phyloP scores from a whole-genome alignment of 257 asterid species.

The Solanum medicagineum region DNA sequence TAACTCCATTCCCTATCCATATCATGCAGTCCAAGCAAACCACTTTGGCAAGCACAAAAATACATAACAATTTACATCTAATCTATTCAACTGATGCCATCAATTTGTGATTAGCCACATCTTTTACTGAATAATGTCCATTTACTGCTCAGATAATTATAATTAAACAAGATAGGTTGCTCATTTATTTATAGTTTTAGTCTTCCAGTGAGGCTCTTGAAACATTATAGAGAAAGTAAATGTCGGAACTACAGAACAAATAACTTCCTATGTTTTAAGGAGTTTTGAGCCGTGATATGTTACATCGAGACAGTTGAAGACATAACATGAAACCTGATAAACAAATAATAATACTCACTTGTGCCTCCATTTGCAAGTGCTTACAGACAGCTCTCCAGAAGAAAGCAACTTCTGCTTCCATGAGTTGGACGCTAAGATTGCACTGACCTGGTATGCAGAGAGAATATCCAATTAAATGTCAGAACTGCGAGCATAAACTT shows the following conservation, averaged over 20 bases:
- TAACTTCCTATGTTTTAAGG: background rate
- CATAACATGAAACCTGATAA: background rate
- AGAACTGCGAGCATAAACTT: background rate
- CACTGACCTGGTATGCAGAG: constrained; percentile 29
- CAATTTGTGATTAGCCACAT: background rate
- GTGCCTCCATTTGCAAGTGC: constrained; percentile 69
- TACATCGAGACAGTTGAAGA: background rate
- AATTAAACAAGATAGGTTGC: background rate
- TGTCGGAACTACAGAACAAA: background rate
- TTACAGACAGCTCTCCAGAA: constrained; percentile 81
- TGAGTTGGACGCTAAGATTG: constrained; percentile 32
- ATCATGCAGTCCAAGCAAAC: background rate
- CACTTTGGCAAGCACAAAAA: background rate
- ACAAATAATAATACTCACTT: constrained; percentile 36
- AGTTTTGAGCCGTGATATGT: background rate
- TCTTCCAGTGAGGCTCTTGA: background rate
- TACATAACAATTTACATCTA: background rate
- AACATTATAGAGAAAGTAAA: background rate
- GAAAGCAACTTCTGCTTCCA: constrained; percentile 87
- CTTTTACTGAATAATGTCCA: background rate
- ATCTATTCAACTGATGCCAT: background rate
- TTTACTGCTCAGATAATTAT: background rate
- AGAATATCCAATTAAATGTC: background rate
- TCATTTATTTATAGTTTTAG: background rate
- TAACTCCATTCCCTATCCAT: background rate